These are phyloP conservation scores for Bondarzewia mesenterica DNA, from an alignment of 1,284 basidiomycete species.

Conservation along the genomic window DNA sequence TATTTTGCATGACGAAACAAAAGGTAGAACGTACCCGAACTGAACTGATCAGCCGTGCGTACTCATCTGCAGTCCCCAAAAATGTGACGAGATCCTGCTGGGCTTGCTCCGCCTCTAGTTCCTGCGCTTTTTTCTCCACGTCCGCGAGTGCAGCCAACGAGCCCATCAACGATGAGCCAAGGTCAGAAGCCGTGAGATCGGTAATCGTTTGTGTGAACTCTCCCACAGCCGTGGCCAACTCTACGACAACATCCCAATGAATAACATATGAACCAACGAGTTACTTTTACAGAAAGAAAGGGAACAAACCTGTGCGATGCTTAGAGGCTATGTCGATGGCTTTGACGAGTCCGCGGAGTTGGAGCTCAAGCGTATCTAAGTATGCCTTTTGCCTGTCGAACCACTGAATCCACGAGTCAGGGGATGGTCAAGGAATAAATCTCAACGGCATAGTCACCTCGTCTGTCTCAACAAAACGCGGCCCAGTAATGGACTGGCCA, in stretches of 20 bases:
- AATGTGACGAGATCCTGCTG: slow-evolving; percentile 74
- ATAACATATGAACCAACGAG: not conserved
- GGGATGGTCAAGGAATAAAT: too few relatives aligned
- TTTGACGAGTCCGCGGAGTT: slow-evolving; percentile 81
- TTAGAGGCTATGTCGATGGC: slow-evolving; percentile 79
- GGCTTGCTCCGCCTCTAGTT: slow-evolving; percentile 63
- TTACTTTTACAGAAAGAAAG: not conserved
- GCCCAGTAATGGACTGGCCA: slow-evolving; percentile 71
- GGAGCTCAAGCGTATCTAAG: slow-evolving; percentile 85
- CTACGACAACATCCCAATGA: slow-evolving; percentile 25
- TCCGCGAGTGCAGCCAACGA: slow-evolving; percentile 65
- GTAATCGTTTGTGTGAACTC: slow-evolving; percentile 67
- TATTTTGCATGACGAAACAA: not conserved
- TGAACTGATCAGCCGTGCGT: slow-evolving; percentile 83
- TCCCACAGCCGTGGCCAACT: slow-evolving; percentile 56
- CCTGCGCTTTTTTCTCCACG: slow-evolving; percentile 65
- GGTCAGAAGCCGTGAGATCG: slow-evolving; percentile 67
- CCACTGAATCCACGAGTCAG: slow-evolving; percentile 76
- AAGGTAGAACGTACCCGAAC: slow-evolving; percentile 59
- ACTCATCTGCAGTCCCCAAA: slow-evolving; percentile 86
- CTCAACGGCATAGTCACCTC: slow-evolving; percentile 68
- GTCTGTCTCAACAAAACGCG: slow-evolving; percentile 88
- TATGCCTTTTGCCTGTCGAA: slow-evolving; percentile 85
- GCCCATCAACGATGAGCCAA: slow-evolving; percentile 65
- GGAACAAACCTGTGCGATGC: slow-evolving; percentile 56